These are phyloP conservation scores for Vitis amurensis DNA, from an alignment of 164 flowering plant genomes.

Conservation along the genomic window DNA sequence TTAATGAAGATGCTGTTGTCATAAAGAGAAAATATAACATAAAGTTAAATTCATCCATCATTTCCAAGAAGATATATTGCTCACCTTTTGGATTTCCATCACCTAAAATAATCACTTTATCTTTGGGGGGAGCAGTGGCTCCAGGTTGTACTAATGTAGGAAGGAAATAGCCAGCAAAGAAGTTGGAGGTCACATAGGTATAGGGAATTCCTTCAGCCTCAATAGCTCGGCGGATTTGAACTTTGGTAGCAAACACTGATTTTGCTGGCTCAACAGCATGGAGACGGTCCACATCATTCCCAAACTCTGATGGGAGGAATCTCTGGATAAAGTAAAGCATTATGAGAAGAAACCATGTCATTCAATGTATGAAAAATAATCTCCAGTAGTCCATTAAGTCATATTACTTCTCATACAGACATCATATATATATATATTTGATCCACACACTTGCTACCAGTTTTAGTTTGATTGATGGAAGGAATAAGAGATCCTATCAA, in stretches of 20 bases:
- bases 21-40: too few species aligned
- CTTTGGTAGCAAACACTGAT: slow-evolving; percentile 21
- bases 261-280: slow-evolving; percentile 43
- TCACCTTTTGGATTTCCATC: slow-evolving; percentile 23
- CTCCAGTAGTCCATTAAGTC: too few species aligned
- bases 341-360: too few species aligned
- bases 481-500: too few species aligned
- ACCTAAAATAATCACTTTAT: slow-evolving; percentile 16
- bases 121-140: slow-evolving; percentile 1
- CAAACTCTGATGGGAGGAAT: slow-evolving; percentile 48
- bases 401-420: too few species aligned
- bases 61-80: background rate
- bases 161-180: slow-evolving; percentile 7
- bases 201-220: slow-evolving; percentile 42
- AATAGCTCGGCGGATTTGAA: slow-evolving; percentile 26
- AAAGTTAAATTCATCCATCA: too few species aligned
- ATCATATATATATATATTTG: too few species aligned
- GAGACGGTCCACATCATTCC: slow-evolving; percentile 36
- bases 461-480: too few species aligned
- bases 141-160: too few species aligned
- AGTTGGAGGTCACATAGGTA: slow-evolving; percentile 24
- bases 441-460: too few species aligned
- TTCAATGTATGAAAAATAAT: too few species aligned
- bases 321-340: slow-evolving; percentile 20
- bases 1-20: too few species aligned